These are phyloP conservation scores for Gossypium gossypioides DNA, from an alignment of 441 rosid species.

Conservation along the genomic window DNA sequence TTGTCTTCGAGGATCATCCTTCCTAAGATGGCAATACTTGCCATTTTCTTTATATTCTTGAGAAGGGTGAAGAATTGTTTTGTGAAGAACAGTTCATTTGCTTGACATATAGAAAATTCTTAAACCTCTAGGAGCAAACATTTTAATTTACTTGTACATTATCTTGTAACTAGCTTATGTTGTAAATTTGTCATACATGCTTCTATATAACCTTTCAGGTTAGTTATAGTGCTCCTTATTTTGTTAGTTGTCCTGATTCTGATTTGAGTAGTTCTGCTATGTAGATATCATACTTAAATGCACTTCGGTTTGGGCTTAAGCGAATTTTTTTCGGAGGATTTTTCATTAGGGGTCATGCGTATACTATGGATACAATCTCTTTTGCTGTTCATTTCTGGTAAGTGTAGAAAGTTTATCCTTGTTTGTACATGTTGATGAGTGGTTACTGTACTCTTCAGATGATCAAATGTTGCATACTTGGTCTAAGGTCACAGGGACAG, in stretches of 20 bases:
- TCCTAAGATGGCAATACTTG: not conserved
- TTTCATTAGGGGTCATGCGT: constrained; percentile 81
- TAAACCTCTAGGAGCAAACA: not conserved
- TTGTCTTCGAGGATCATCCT: not conserved
- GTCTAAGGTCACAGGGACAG: constrained; percentile 69
- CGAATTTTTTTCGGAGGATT: constrained; percentile 87
- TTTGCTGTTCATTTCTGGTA: constrained; percentile 93
- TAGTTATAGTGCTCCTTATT: not conserved
- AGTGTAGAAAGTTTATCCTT: constrained; percentile 3
- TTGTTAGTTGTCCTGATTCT: not conserved
- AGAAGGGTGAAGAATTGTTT: not conserved
- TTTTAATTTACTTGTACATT: not conserved
- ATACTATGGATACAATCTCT: constrained; percentile 94
- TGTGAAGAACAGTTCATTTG: not conserved
- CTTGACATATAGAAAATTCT: not conserved
- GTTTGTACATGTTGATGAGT: not conserved
- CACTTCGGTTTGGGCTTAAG: constrained; percentile 79
- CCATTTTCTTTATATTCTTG: not conserved
- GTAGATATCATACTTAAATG: constrained; percentile 79
- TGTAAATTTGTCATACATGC: not conserved
- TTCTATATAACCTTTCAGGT: not conserved
- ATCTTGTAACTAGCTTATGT: not conserved
- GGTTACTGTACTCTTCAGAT: constrained; percentile 6
- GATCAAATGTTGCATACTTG: constrained; percentile 10
- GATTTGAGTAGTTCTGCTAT: not conserved